These are phyloP conservation scores for Ilex asprella DNA, from an alignment of 257 asterid genomes.

Conservation along the genomic window DNA sequence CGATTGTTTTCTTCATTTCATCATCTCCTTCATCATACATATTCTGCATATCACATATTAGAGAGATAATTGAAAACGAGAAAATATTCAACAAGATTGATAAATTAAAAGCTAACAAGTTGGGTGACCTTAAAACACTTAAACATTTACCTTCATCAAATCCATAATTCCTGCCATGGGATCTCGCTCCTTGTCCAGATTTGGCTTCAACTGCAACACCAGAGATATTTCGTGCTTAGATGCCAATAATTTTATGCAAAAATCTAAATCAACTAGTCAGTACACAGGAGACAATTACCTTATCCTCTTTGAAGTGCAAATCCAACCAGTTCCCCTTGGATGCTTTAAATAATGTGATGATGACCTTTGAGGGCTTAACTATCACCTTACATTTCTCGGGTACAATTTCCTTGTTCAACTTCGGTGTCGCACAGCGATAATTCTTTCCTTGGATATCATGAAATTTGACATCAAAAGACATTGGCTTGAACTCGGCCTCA, in stretches of 20 bases:
- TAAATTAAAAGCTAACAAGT: background rate
- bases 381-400: conserved; percentile 75
- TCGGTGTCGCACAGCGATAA: conserved; percentile 72
- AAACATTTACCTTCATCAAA: conserved; percentile 63
- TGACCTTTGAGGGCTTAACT: conserved; percentile 71
- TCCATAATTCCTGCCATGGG: conserved; percentile 96
- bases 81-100: background rate
- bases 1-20: conserved; percentile 77
- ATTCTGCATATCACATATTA: conserved; percentile 32
- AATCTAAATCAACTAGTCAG: no score
- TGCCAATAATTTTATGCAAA: background rate
- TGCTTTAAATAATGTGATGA: conserved; percentile 57
- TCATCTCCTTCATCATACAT: conserved; percentile 92
- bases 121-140: background rate
- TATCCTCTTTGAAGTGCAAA: conserved; percentile 83
- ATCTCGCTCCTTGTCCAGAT: conserved; percentile 56
- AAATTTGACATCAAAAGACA: conserved; percentile 63
- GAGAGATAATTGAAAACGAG: background rate
- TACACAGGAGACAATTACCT: conserved; percentile 28
- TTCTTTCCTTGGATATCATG: conserved; percentile 80
- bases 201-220: conserved; percentile 55
- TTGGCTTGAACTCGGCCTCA: conserved; percentile 58
- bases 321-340: conserved; percentile 79
- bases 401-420: conserved; percentile 62
- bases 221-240: background rate